Evolutionary conservation across 2,329 filamentous ascomycete species (phyloP), one percentile per base, ranked within the genome.

Genomic region (Metarhizium sp.): DNA sequence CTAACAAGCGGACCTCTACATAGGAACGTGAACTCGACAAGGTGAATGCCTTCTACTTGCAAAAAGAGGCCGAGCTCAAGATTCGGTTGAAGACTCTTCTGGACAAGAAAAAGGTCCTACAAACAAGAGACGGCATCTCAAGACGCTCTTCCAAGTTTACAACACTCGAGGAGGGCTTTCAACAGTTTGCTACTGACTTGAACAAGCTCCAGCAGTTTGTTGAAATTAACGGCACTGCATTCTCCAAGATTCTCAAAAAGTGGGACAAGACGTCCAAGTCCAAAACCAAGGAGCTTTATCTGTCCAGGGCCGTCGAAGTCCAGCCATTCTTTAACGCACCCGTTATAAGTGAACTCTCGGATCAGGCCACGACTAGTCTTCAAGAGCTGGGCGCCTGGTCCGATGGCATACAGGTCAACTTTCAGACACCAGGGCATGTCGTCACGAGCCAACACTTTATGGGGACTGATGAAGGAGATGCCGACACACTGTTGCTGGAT

Each of bases 181-280:
- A 96, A 64, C 90, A 97, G 70, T 99, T 99, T 69, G 92, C 92
- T 67, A 92, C 89, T 67, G 94, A 99, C 68, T 75, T 99, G 49
- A 96, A 96, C 75, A 99, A 99, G 73, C 81, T 99, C 16, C 91
- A 96, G 77, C 94, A 97, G 76, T 99, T 97, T 71, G 91, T 99
- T 61, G 92, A 97, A 71, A 89, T 97, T 68, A 99, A 99, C 68
- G 92, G 94, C 66, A 96, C 90, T 2, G 94, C 92, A 16, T 96
- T 97, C 70, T 96, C 92, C 32, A 99, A 99, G 72, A 99, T 99
- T 57, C 76, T 99, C 60, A 99, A 99, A 75, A 99, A 99, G 82
- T 99, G 94, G 94, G 94, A 99, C 74, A 99, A 99, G 81, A 96
- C 92, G 1, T 96, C 92, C 62, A 99, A 97, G 79, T 97, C 92